Conservation (phyloP, 1,139 yeast genomes). For the Taphrina sp. region DNA sequence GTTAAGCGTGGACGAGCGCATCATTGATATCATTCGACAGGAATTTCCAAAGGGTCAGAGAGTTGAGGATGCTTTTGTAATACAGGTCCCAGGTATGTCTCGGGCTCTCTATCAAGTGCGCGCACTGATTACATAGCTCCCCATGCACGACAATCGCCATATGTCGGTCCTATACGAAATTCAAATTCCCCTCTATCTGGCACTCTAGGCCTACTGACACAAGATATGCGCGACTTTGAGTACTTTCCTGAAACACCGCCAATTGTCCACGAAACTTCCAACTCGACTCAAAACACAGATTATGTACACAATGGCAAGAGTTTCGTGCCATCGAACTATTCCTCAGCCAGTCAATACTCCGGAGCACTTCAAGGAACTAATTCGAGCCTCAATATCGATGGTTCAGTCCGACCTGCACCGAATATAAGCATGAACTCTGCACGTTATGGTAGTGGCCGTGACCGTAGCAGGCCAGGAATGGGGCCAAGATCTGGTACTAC, state of each 20-base stretch:
- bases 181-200: slow-evolving; percentile 20
- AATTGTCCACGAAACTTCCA: background rate
- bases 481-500: background rate
- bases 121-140: background rate
- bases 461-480: slow-evolving; percentile 6
- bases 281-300: background rate
- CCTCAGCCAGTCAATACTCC: slow-evolving; percentile 15
- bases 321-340: slow-evolving; percentile 14
- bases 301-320: slow-evolving; percentile 4
- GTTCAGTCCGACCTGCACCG: slow-evolving; percentile 11
- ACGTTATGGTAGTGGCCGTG: slow-evolving; percentile 1
- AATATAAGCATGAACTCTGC: slow-evolving; percentile 1
- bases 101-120: too few relatives aligned
- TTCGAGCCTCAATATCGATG: slow-evolving; percentile 5
- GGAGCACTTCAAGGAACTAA: background rate
- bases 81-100: slow-evolving; percentile 49
- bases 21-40: slow-evolving; percentile 59
- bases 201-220: slow-evolving; percentile 18
- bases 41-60: slow-evolving; percentile 68
- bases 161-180: slow-evolving; percentile 6
- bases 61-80: slow-evolving; percentile 64
- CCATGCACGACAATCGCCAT: slow-evolving; percentile 9
- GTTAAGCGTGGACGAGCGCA: slow-evolving; percentile 65
- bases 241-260: slow-evolving; percentile 32
- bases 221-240: slow-evolving; percentile 30